Conservation (phyloP, 2,329 filamentous ascomycete genomes). For the Aspergillus sp. region DNA sequence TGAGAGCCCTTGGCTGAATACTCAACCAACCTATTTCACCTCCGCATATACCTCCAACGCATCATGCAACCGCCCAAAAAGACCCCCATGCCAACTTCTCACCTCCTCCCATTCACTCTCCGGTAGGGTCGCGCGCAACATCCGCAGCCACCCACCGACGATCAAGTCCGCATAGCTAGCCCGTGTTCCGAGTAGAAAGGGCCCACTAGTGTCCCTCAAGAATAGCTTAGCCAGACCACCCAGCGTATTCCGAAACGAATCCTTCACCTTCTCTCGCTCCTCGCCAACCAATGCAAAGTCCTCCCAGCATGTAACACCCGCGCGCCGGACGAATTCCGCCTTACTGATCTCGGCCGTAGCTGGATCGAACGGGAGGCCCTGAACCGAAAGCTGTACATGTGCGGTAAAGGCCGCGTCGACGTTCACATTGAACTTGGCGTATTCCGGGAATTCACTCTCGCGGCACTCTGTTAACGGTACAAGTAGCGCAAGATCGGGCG, state of each 20-base stretch:
- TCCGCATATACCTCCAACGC: conserved; percentile 35
- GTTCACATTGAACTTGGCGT: conserved; percentile 44
- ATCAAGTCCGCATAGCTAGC: conserved; percentile 50
- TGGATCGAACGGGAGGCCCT: conserved; percentile 46
- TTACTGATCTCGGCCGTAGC: conserved; percentile 37
- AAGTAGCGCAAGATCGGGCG: conserved; percentile 18
- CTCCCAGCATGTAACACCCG: conserved; percentile 36
- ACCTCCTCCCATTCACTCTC: conserved; percentile 42
- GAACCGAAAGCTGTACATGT: conserved; percentile 34
- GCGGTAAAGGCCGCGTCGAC: conserved; percentile 48
- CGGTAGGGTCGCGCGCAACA: conserved; percentile 37
- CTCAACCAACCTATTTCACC: not conserved
- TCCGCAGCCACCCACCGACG: conserved; percentile 49
- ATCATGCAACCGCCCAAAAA: conserved; percentile 46
- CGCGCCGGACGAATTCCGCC: conserved; percentile 44
- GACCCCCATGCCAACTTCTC: conserved; percentile 42
- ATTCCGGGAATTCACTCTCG: conserved; percentile 25
- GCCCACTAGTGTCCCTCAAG: conserved; percentile 32
- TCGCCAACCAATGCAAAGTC: conserved; percentile 32
- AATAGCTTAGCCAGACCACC: conserved; percentile 39
- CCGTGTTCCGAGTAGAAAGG: conserved; percentile 42
- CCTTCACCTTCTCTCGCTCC: conserved; percentile 30
- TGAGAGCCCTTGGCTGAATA: no score
- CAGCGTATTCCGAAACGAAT: conserved; percentile 37
- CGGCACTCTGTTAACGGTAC: conserved; percentile 33